Base-by-base conservation (phyloP, 177 flowering plant species). In the Vitis hybrid region DNA sequence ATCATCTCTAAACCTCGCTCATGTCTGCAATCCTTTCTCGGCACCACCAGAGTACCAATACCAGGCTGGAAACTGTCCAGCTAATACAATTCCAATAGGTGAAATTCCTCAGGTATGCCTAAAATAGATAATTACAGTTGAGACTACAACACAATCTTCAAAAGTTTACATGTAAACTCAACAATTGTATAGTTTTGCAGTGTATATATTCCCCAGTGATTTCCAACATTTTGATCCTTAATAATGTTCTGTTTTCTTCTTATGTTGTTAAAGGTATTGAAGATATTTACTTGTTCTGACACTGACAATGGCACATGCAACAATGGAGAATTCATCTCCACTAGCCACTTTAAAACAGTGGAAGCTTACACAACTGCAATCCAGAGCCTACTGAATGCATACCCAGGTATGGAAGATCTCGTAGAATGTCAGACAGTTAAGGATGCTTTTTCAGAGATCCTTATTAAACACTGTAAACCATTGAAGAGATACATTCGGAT, bases 21-120 rank as follows among this genome's bases (percentile, higher is more conserved):
- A 65, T 6, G 68, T 93, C 54, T 93, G 98, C 88, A 90, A 91
- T 75, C 98, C 98, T 60, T 90, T 91, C 80, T 86, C 95, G 1
- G 83, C 75, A 15, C 88, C 94, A 60, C 98, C 98, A 18, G 80
- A 81, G 1, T 86, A 86, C 68, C 18, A 56, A 35, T 93, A 86
- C 80, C 86, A 76, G 63, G 87, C 93, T 40, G 77, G 83, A 48
- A 83, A 78, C 35, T 93, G 98, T 73, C 76, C 92, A 3, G 48
- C 78, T 0, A 79, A 83, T 50, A 77, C 95, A 19, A 81, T 87
- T 49, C 72, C 21, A 51, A 88, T 93, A 1, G 86, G 90, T 57
- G 88, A 91, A 64, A 84, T 92, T 56, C 91, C 96, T 19, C 70
- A 78, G 92, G 97, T 90, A 79, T 62, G 68, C 56, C 10, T 12